Evolutionary conservation across 2,329 filamentous ascomycete species (phyloP).

Genomic region (Stagonosporopsis cucurbitacearum): DNA sequence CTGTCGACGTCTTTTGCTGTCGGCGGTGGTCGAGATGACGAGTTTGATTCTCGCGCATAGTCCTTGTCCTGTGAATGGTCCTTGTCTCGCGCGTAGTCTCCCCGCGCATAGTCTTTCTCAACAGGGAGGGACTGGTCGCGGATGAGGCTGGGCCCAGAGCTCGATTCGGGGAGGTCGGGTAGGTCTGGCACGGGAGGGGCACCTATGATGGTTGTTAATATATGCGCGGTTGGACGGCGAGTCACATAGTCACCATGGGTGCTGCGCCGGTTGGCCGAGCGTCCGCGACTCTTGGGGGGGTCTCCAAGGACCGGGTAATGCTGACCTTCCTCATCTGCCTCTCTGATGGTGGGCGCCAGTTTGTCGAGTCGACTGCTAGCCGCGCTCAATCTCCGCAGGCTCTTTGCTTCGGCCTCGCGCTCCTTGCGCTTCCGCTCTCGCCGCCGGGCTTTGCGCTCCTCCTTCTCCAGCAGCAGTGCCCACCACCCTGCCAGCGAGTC

Average conservation of each 20-base stretch:
- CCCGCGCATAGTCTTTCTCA: conserved; percentile 79
- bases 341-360: conserved; percentile 75
- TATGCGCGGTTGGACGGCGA: not conserved
- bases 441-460: conserved; percentile 82
- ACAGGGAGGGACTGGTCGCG: conserved; percentile 65
- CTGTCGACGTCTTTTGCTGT: conserved; percentile 79
- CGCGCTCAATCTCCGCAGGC: conserved; percentile 80
- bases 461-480: conserved; percentile 92
- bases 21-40: conserved; percentile 78
- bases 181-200: conserved; percentile 66
- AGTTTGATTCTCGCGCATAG: conserved; percentile 75
- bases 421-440: conserved; percentile 85
- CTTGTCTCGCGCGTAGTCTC: conserved; percentile 77
- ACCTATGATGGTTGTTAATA: conserved; percentile 52
- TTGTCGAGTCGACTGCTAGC: conserved; percentile 87
- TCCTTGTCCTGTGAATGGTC: too few relatives aligned
- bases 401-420: conserved; percentile 80
- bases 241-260: conserved; percentile 51
- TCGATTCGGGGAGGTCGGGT: conserved; percentile 74
- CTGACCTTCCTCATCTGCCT: conserved; percentile 77
- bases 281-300: conserved; percentile 73
- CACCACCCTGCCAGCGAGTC: conserved; percentile 95
- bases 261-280: conserved; percentile 73
- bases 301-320: conserved; percentile 58
- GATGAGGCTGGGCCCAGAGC: conserved; percentile 48